Evolutionary conservation across 2,329 filamentous ascomycete species (phyloP), one percentile per base, ranked within the genome.

Genomic region (Talaromyces verruculosus): DNA sequence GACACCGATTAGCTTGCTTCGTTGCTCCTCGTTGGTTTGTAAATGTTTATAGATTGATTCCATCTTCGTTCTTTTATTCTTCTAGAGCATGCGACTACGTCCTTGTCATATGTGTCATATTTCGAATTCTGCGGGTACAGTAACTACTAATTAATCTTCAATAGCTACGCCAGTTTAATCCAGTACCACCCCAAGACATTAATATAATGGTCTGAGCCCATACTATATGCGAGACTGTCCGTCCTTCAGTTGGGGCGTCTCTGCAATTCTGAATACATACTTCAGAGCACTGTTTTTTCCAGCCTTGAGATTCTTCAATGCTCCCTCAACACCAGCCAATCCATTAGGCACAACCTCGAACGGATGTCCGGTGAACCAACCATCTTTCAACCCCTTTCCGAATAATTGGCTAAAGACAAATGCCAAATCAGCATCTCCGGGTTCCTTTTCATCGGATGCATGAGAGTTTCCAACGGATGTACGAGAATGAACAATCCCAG

Each of bases 201-300:
- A 22, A 6, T 2, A 28, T 5, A 35, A 19, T 28, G 10, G 10
- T 33, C 3, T 19, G 7, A 19, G 11, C 7, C 15, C 28, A 53
- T 19, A 8, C 28, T 37, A 55, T 59, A 43, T n/a, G 19, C 5
- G 19, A 25, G 35, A n/a, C 19, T 59, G 1, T 8, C 11, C 57
- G 5, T 43, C 13, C 57, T 22, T 28, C 39, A 59, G 17, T 28
- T 59, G 57, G 3, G 71, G 70, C 28, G 84, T 85, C 43, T 87
- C 83, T 8, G 69, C 80, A 74, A 87, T 82, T 68, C 78, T 79
- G 71, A 87, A 86, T 0, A 90, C 84, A 78, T 88, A 90, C 77
- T 91, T 91, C 0, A 86, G 80, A 1, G 82, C 88, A 71, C 84
- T 88, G 25, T 85, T 87, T 74, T 85, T 87, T 0, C 88, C 88